Percentiles rank a stretch among this genome's conserved stretches.
Evolutionary conservation across 495 filamentous ascomycete genomes (phyloP).

Genomic region (Hypoxylon intermedium): DNA sequence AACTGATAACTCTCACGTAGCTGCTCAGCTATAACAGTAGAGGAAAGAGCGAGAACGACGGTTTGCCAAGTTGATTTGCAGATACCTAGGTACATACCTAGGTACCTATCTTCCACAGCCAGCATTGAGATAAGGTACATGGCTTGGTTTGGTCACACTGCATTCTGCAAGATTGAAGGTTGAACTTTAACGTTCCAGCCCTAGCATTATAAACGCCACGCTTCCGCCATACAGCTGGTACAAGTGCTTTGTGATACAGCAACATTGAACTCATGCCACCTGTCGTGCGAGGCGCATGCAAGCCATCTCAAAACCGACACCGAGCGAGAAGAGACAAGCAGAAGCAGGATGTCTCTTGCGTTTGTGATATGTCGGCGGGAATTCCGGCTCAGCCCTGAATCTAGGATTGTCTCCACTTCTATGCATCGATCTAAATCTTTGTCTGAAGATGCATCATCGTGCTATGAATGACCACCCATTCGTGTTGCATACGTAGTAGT

Average conservation of each 20-base stretch:
- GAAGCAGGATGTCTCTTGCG: background rate
- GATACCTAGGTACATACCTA: too few species aligned
- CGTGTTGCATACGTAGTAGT: conserved; percentile 1
- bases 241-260: conserved; percentile 1
- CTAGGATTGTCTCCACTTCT: background rate
- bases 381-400: conserved; percentile 19
- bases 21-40: too few species aligned
- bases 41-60: too few species aligned
- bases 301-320: conserved; percentile 21
- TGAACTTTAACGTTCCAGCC: conserved; percentile 22
- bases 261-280: background rate
- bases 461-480: background rate
- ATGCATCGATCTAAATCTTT: background rate
- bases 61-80: too few species aligned
- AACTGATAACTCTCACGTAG: too few species aligned
- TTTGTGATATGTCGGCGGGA: conserved; percentile 2
- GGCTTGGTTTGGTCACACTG: conserved; percentile 30
- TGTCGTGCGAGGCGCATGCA: conserved; percentile 5
- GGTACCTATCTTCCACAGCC: conserved; percentile 7
- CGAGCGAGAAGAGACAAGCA: conserved; percentile 5
- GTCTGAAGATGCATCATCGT: conserved; percentile 1
- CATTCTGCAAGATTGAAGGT: conserved; percentile 31
- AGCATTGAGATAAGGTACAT: conserved; percentile 22
- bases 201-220: background rate
- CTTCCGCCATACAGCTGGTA: conserved; percentile 8